These are phyloP conservation scores for Hericium coralloides DNA, from an alignment of 768 basidiomycete species.

Conservation along the genomic window DNA sequence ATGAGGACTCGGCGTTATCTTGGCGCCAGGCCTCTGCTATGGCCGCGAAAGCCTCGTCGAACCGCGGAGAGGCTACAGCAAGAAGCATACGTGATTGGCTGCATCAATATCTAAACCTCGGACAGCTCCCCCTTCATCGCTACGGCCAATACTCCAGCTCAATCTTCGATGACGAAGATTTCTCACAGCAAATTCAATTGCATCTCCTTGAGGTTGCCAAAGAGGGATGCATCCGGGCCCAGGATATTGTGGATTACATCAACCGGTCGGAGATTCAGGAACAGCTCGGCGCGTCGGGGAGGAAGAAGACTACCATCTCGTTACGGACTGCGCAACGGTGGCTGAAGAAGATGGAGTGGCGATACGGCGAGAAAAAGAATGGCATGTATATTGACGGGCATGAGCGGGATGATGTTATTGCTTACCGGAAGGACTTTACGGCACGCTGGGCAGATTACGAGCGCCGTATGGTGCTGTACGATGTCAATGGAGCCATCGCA, in stretches of 20 bases:
- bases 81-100: slow-evolving; percentile 25
- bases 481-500: background rate
- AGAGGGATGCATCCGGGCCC: slow-evolving; percentile 11
- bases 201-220: slow-evolving; percentile 17
- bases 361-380: slow-evolving; percentile 18
- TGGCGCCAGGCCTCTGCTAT: slow-evolving; percentile 26
- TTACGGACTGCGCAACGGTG: slow-evolving; percentile 30
- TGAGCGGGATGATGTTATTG: slow-evolving; percentile 27
- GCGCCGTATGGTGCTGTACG: slow-evolving; percentile 23
- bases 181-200: no score
- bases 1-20: slow-evolving; percentile 20
- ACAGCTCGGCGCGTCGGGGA: slow-evolving; percentile 29
- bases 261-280: slow-evolving; percentile 3
- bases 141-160: slow-evolving; percentile 9
- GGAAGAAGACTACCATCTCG: slow-evolving; percentile 18
- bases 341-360: slow-evolving; percentile 28
- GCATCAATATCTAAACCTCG: slow-evolving; percentile 14
- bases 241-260: slow-evolving; percentile 11
- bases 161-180: no score
- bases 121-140: slow-evolving; percentile 20
- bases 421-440: slow-evolving; percentile 24
- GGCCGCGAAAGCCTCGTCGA: slow-evolving; percentile 20
- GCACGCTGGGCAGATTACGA: slow-evolving; percentile 11
- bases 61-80: slow-evolving; percentile 21
- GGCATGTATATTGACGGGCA: slow-evolving; percentile 32